Evolutionary conservation across 2,329 filamentous ascomycete species (phyloP).

Genomic region (Cordyceps pruinosa): DNA sequence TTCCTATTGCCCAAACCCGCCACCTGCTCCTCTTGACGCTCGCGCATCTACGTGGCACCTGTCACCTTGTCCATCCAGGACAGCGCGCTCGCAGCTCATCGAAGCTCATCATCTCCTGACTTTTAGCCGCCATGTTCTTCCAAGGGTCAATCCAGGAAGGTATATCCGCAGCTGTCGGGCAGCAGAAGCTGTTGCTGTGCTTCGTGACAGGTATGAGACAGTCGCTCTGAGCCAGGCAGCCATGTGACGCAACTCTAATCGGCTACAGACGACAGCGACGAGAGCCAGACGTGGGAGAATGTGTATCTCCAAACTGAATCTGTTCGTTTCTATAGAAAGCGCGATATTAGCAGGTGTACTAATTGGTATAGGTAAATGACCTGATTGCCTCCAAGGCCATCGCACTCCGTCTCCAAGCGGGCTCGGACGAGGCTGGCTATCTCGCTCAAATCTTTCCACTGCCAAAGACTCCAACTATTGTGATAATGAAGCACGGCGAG

Average conservation of each 20-base stretch:
- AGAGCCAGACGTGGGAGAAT: slow-evolving; percentile 66
- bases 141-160: slow-evolving; percentile 72
- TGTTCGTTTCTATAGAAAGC: not conserved
- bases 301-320: slow-evolving; percentile 55
- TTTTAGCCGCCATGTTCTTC: slow-evolving; percentile 61
- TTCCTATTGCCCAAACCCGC: not conserved
- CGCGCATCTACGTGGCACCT: too few species aligned
- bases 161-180: slow-evolving; percentile 65
- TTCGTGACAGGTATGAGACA: slow-evolving; percentile 64
- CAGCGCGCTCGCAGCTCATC: not conserved
- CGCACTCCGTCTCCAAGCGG: slow-evolving; percentile 61
- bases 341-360: not conserved
- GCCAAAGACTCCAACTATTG: slow-evolving; percentile 67
- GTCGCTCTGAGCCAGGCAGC: slow-evolving; percentile 14
- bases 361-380: slow-evolving; percentile 40
- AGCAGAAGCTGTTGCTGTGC: slow-evolving; percentile 74
- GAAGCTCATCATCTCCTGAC: not conserved
- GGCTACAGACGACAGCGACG: slow-evolving; percentile 56
- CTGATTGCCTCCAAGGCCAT: slow-evolving; percentile 58
- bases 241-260: not conserved
- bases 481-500: slow-evolving; percentile 73
- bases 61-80: not conserved
- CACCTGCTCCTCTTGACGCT: not conserved
- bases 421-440: slow-evolving; percentile 74
- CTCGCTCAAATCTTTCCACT: slow-evolving; percentile 77